Conservation (phyloP, 2,329 filamentous ascomycete genomes). For the Immersiporthe knoxdaviesiana region DNA sequence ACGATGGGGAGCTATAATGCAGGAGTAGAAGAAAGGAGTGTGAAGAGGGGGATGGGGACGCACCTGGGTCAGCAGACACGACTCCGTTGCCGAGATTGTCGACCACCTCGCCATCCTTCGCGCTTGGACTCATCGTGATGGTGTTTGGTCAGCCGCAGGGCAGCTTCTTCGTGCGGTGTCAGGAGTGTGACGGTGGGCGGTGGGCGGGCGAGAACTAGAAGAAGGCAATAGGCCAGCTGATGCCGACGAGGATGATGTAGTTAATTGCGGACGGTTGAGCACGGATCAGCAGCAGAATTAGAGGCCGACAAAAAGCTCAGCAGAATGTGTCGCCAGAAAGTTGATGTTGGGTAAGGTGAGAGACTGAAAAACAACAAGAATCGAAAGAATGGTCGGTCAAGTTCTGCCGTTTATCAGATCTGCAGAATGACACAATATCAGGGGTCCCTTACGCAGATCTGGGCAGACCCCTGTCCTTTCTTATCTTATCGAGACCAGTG, state of each 20-base stretch:
- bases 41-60: not conserved
- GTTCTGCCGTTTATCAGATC: not conserved
- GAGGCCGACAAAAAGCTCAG: not conserved
- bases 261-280: not conserved
- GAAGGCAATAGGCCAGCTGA: not conserved
- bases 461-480: not conserved
- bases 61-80: slow-evolving; percentile 26
- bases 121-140: slow-evolving; percentile 24
- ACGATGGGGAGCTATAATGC: not conserved
- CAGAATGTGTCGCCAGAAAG: not conserved
- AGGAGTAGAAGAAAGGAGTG: too few relatives aligned
- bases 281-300: too few relatives aligned
- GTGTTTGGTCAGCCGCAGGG: not conserved
- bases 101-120: slow-evolving; percentile 16
- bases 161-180: not conserved
- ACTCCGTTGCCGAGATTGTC: slow-evolving; percentile 15
- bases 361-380: not conserved
- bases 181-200: not conserved
- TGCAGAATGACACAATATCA: not conserved
- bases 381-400: not conserved
- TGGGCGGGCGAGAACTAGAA: not conserved
- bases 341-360: not conserved
- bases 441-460: not conserved
- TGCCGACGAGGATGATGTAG: not conserved
- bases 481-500: not conserved